Evolutionary conservation across 129 eudicot genomes (phyloP).

Genomic region (Ambrosia trifida): DNA sequence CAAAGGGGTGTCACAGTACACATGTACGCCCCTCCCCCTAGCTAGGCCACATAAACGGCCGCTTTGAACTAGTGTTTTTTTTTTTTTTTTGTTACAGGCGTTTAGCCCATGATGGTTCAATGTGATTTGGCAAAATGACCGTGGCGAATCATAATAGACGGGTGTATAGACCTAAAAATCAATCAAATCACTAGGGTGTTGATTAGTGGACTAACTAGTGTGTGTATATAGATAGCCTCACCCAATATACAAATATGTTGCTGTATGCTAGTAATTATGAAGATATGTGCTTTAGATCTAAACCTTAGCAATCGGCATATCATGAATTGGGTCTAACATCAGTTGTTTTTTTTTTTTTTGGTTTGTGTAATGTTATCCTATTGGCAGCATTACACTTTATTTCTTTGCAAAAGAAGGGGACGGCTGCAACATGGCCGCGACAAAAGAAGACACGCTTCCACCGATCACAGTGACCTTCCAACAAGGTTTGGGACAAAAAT

Average conservation of each 20-base stretch:
- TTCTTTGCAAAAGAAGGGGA: conserved; percentile 98
- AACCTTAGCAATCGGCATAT: background rate
- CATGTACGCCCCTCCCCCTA: too few species aligned
- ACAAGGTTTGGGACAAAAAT: conserved; percentile 87
- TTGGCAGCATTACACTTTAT: conserved; percentile 69
- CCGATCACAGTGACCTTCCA: conserved; percentile 64
- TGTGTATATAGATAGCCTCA: too few species aligned
- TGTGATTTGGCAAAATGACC: too few species aligned
- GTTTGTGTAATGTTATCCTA: background rate
- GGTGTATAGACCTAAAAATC: too few species aligned
- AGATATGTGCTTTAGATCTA: background rate
- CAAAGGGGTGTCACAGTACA: too few species aligned
- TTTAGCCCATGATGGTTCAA: too few species aligned
- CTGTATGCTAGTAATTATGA: background rate
- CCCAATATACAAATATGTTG: background rate
- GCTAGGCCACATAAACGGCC: too few species aligned
- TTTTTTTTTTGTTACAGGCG: too few species aligned
- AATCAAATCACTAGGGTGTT: too few species aligned
- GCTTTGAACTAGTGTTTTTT: too few species aligned
- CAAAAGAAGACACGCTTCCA: conserved; percentile 55
- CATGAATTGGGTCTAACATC: background rate
- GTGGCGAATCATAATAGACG: too few species aligned
- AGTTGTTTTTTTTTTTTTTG: background rate
- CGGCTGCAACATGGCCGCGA: conserved; percentile 63
- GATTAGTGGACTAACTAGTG: too few species aligned